Percentiles rank a stretch among this genome's conserved stretches.
These are phyloP conservation scores for Fusarium sp. DNA, from an alignment of 2,329 filamentous ascomycete species.

Conservation along the genomic window DNA sequence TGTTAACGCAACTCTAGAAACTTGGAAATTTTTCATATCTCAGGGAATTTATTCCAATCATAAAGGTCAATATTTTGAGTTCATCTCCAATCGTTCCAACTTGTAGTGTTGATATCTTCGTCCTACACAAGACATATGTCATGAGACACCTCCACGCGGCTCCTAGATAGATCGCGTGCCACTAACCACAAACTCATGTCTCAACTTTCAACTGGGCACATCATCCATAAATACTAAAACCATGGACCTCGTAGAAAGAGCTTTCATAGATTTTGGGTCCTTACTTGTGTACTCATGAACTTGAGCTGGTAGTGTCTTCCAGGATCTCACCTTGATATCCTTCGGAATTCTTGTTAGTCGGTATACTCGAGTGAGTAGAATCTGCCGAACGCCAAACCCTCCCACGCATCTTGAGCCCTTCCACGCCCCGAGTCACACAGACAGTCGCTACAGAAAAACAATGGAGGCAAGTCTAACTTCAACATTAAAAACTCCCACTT, in stretches of 20 bases:
- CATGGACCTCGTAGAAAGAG: background rate
- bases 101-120: background rate
- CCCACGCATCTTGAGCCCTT: no score
- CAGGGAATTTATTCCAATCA: background rate
- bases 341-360: background rate
- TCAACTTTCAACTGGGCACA: background rate
- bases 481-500: background rate
- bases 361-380: background rate
- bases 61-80: background rate
- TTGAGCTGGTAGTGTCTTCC: background rate
- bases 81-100: background rate
- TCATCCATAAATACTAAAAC: background rate
- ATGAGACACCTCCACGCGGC: slow-evolving; percentile 19
- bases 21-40: background rate
- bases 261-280: background rate
- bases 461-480: slow-evolving; percentile 26
- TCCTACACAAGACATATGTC: slow-evolving; percentile 14
- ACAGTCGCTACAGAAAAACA: background rate
- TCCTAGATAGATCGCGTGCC: slow-evolving; percentile 24
- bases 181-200: slow-evolving; percentile 11
- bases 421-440: background rate
- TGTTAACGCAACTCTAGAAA: background rate
- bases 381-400: background rate
- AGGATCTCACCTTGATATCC: background rate
- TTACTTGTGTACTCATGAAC: background rate